Conservation (phyloP, 106 monocot species). For the Allium cepa region DNA sequence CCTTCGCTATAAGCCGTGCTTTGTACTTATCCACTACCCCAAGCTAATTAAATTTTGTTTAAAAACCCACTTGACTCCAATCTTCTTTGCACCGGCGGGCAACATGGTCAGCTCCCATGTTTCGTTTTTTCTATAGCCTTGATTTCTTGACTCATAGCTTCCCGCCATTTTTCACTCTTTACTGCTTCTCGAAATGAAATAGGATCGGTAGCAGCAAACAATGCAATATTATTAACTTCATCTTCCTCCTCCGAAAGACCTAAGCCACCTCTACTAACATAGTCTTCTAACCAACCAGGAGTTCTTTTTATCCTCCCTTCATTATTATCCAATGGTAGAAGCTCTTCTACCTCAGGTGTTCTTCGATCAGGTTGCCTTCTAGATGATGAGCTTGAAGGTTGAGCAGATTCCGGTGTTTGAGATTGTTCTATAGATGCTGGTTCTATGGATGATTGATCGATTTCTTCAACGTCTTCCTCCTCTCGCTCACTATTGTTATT, state of each 20-base stretch:
- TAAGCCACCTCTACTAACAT: neutral
- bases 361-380: neutral
- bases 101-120: neutral
- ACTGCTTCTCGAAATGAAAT: neutral
- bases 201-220: neutral
- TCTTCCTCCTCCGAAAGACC: neutral
- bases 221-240: neutral
- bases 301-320: neutral
- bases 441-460: too few relatives aligned
- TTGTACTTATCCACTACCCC: neutral
- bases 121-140: neutral
- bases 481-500: neutral
- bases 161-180: neutral
- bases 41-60: neutral
- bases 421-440: too few relatives aligned
- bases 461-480: too few relatives aligned
- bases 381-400: neutral
- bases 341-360: too few relatives aligned
- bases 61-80: slow-evolving; percentile 2
- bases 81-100: neutral
- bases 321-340: too few relatives aligned
- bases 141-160: neutral
- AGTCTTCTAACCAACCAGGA: neutral
- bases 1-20: neutral
- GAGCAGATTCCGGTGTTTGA: neutral